These are phyloP conservation scores for Alternaria arbusti DNA, from an alignment of 2,329 filamentous ascomycete genomes.

Conservation along the genomic window DNA sequence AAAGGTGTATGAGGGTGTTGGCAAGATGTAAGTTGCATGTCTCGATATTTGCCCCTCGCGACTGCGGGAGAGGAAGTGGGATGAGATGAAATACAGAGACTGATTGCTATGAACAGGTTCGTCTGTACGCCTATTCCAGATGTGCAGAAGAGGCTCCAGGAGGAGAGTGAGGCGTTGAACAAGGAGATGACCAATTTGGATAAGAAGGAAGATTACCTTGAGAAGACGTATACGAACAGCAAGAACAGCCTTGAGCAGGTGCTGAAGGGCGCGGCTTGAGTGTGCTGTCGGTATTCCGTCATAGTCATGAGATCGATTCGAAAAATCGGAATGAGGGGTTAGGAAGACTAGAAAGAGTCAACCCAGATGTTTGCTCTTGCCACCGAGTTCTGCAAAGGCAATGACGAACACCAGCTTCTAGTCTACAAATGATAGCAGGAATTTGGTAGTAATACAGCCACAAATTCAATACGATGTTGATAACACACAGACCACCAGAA, in stretches of 20 bases:
- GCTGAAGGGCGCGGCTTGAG: slow-evolving; percentile 59
- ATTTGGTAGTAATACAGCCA: too few species aligned
- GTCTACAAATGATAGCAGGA: not conserved
- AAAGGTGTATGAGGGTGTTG: slow-evolving; percentile 90
- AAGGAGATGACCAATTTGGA: slow-evolving; percentile 79
- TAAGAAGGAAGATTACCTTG: slow-evolving; percentile 90
- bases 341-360: not conserved
- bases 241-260: slow-evolving; percentile 90
- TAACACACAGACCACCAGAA: not conserved
- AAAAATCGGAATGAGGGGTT: not conserved
- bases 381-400: not conserved
- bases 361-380: not conserved
- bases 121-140: slow-evolving; percentile 75
- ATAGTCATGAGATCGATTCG: not conserved
- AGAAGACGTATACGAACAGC: slow-evolving; percentile 95
- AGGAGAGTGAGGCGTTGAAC: slow-evolving; percentile 76
- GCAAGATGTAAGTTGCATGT: slow-evolving; percentile 76
- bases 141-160: slow-evolving; percentile 76
- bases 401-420: not conserved
- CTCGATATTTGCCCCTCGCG: not conserved
- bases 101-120: slow-evolving; percentile 69
- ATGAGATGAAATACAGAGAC: not conserved
- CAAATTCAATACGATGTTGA: not conserved
- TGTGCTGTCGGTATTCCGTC: not conserved
- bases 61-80: not conserved